Percentiles rank a stretch among this genome's conserved stretches.
phyloP scores from a whole-genome alignment of 192 early-diverging fungal species.

The Tieghemiomyces parasiticus region DNA sequence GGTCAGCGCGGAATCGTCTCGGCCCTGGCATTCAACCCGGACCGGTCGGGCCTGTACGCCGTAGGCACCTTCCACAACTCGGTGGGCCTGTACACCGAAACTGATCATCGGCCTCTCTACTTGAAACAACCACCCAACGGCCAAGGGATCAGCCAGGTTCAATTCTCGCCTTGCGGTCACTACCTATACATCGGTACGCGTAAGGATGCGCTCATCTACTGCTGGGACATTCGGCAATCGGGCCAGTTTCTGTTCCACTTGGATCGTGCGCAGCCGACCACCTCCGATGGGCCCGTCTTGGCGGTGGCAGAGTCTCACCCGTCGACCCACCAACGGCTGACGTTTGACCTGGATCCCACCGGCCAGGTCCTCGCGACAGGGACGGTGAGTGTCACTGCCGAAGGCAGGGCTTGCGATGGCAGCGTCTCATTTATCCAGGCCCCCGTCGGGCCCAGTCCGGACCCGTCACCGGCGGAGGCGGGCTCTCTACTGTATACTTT shows the following conservation, averaged over 20 bases:
- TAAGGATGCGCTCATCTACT: conserved; percentile 36
- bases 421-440: too few species aligned
- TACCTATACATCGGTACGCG: conserved; percentile 56
- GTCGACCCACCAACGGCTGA: conserved; percentile 59
- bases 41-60: conserved; percentile 45
- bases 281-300: too few species aligned
- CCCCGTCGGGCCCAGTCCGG: not conserved
- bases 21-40: conserved; percentile 49
- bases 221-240: conserved; percentile 71
- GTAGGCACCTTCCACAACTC: conserved; percentile 56
- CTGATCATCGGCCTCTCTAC: conserved; percentile 33
- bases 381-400: conserved; percentile 19
- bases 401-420: conserved; percentile 11
- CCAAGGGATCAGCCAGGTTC: conserved; percentile 31
- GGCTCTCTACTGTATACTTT: not conserved
- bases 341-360: conserved; percentile 47
- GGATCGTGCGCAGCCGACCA: conserved; percentile 37
- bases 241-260: conserved; percentile 37
- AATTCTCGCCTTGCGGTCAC: conserved; percentile 49
- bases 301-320: too few species aligned
- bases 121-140: conserved; percentile 31
- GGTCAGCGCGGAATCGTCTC: conserved; percentile 71
- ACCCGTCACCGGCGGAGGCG: not conserved
- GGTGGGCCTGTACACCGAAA: conserved; percentile 46
- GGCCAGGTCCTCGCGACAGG: conserved; percentile 47